Conservation (phyloP, 2,329 filamentous ascomycete genomes). For the Pyricularia pennisetigena region DNA sequence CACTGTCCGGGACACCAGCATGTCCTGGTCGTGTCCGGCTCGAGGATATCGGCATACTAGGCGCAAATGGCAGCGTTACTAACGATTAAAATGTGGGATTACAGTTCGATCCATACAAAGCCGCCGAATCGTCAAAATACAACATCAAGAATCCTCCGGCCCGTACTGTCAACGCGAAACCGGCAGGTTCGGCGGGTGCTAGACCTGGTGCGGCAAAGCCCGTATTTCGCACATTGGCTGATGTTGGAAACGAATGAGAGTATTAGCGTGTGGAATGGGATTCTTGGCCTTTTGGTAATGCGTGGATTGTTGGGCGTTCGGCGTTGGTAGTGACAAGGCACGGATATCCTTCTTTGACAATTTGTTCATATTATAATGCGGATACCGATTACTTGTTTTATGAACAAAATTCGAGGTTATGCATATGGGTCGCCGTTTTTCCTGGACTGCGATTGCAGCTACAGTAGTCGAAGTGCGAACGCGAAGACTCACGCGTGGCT, state of each 20-base stretch:
- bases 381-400: background rate
- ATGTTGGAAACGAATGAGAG: conserved; percentile 27
- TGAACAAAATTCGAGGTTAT: background rate
- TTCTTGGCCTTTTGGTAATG: background rate
- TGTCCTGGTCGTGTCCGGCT: background rate
- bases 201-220: conserved; percentile 22
- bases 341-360: background rate
- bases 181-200: conserved; percentile 9
- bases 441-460: too few relatives aligned
- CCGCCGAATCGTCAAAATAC: conserved; percentile 49
- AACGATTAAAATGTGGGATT: background rate
- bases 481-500: too few relatives aligned
- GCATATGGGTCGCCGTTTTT: background rate
- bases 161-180: conserved; percentile 7
- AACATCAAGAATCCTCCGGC: conserved; percentile 36
- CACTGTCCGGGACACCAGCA: background rate
- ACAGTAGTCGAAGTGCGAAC: too few relatives aligned
- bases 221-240: conserved; percentile 42
- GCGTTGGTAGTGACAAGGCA: background rate
- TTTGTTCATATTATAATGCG: background rate
- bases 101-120: conserved; percentile 52
- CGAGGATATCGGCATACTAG: background rate
- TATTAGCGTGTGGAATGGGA: background rate
- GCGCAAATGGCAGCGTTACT: background rate
- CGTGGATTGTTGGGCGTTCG: background rate